Percentiles rank a stretch among this genome's conserved stretches.
Evolutionary conservation across 2,329 filamentous ascomycete genomes (phyloP).

Genomic region (Thielaviopsis punctulata): DNA sequence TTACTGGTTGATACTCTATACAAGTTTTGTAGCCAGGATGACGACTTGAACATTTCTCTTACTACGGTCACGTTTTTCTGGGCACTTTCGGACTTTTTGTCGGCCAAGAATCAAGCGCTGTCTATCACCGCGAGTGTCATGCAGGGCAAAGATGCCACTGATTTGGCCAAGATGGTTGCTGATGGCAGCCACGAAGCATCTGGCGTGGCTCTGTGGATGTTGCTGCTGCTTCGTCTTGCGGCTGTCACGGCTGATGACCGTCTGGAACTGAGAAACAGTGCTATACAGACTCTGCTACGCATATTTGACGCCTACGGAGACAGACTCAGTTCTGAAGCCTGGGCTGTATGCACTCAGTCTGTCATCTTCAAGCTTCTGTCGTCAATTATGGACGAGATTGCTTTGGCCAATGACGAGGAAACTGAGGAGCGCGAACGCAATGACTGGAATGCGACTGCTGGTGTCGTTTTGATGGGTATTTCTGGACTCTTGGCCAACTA

Average conservation of each 20-base stretch:
- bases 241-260: slow-evolving; percentile 54
- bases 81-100: slow-evolving; percentile 82
- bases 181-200: slow-evolving; percentile 42
- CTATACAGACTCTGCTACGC: slow-evolving; percentile 75
- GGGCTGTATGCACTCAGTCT: slow-evolving; percentile 65
- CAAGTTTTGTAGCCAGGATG: slow-evolving; percentile 73
- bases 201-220: slow-evolving; percentile 60
- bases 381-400: slow-evolving; percentile 30
- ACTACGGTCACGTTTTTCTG: slow-evolving; percentile 93
- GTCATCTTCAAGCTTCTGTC: slow-evolving; percentile 66
- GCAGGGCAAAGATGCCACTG: slow-evolving; percentile 29
- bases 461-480: slow-evolving; percentile 55
- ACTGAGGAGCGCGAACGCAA: slow-evolving; percentile 26
- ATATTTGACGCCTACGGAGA: slow-evolving; percentile 88
- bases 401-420: slow-evolving; percentile 5
- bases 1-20: slow-evolving; percentile 75
- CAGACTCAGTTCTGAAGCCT: slow-evolving; percentile 58
- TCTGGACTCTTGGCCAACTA: slow-evolving; percentile 60
- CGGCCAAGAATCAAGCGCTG: slow-evolving; percentile 38
- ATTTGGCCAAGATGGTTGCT: slow-evolving; percentile 41
- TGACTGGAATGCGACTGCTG: slow-evolving; percentile 59
- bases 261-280: slow-evolving; percentile 64
- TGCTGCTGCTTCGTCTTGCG: slow-evolving; percentile 54
- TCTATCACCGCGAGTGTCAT: slow-evolving; percentile 41
- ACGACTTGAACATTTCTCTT: slow-evolving; percentile 87